Evolutionary conservation across 495 filamentous ascomycete species (phyloP), one percentile per base, ranked within the genome.

Genomic region (Penicillium samsonianum): DNA sequence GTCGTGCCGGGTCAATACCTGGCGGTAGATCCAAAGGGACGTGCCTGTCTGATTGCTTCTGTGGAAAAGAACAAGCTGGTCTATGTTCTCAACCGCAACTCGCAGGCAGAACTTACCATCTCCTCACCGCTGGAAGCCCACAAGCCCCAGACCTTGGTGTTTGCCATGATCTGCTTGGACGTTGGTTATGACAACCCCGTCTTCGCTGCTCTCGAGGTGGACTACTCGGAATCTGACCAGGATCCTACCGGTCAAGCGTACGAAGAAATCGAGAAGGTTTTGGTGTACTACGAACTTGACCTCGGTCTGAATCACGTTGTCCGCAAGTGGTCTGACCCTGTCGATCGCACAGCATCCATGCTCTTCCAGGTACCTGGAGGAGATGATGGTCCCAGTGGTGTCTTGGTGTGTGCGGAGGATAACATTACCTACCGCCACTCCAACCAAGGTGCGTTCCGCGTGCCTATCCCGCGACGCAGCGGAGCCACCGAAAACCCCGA

Each of bases 41-140:
- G 95, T 72, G 95, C 95, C 35, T 96, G 92, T 71, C 80, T 99
- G 62, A 91, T 97, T 48, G 90, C 95, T 7, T 91, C 91, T 9
- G 81, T 94, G 56, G 95, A 99, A 74, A 99, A 99, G 84, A 98
- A 98, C 75, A 98, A 98, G 77, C 89, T 99, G 63, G 95, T 98
- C 67, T 99, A 98, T 73, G 93, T 98, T 67, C 81, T 99, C 53
- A 97, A 97, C 76, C 88, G 95, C 38, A 96, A 96, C 74, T 83
- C 91, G 37, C 90, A 96, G 74, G 91, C 90, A 31, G 91, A 96
- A 69, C 82, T 98, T 65, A 94, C 91, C 25, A 98, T 98, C 38
- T 99, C 95, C 6, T 97, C 92, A 16, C 93, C 95, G 2, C 78
- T 98, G n/a, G 95, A 98, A 74, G 95, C 95, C 6, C 94, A 98